Conservation (phyloP, 1,139 yeast genomes). For the Blastobotrys aristatus region DNA sequence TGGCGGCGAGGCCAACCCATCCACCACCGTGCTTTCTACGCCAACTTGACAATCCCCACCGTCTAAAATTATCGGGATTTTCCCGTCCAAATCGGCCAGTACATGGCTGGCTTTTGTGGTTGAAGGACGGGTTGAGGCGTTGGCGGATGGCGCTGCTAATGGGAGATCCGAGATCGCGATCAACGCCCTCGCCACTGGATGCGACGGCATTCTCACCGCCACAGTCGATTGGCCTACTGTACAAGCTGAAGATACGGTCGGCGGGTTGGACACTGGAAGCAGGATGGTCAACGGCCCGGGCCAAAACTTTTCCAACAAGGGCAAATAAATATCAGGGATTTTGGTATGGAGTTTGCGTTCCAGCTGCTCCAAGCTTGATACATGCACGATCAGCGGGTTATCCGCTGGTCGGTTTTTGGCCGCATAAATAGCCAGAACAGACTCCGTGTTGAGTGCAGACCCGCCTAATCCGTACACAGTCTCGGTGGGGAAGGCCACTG, state of each 20-base stretch:
- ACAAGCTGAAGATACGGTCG: slow-evolving; percentile 63
- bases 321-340: slow-evolving; percentile 63
- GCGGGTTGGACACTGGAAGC: slow-evolving; percentile 51
- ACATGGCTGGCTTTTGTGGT: slow-evolving; percentile 90
- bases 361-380: slow-evolving; percentile 71
- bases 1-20: slow-evolving; percentile 82
- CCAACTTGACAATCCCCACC: slow-evolving; percentile 93
- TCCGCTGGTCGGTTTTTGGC: slow-evolving; percentile 95
- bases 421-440: slow-evolving; percentile 68
- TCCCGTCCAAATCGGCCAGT: slow-evolving; percentile 66
- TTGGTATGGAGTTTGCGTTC: slow-evolving; percentile 35
- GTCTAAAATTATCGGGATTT: slow-evolving; percentile 80
- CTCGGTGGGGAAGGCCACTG: slow-evolving; percentile 93
- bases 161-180: slow-evolving; percentile 86
- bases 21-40: slow-evolving; percentile 88
- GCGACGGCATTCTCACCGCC: slow-evolving; percentile 84
- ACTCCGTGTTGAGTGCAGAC: slow-evolving; percentile 65
- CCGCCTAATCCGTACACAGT: slow-evolving; percentile 97
- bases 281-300: slow-evolving; percentile 94
- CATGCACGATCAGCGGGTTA: slow-evolving; percentile 87
- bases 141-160: slow-evolving; percentile 95
- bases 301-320: slow-evolving; percentile 69
- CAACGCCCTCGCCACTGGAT: slow-evolving; percentile 86
- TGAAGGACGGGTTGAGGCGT: slow-evolving; percentile 91
- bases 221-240: slow-evolving; percentile 86